Conservation (phyloP, 768 basidiomycete genomes). For the Pleurotus platypus region DNA sequence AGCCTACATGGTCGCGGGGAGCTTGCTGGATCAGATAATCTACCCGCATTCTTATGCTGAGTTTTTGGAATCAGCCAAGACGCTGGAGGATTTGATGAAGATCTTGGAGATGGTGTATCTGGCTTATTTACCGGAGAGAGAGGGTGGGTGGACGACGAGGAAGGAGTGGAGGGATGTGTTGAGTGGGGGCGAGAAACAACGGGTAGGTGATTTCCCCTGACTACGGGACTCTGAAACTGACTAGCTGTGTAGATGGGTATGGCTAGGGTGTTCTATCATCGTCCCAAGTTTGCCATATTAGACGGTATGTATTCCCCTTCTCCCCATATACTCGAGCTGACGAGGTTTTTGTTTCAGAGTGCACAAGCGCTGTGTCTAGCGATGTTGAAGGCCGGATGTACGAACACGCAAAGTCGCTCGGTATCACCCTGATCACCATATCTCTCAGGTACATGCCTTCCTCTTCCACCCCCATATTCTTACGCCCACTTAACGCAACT, state of each 20-base stretch:
- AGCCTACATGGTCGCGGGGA: constrained; percentile 88
- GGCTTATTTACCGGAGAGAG: constrained; percentile 79
- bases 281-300: constrained; percentile 77
- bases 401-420: constrained; percentile 83
- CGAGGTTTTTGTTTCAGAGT: constrained; percentile 52
- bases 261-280: constrained; percentile 90
- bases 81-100: constrained; percentile 63
- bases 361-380: constrained; percentile 92
- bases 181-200: constrained; percentile 95
- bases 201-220: constrained; percentile 39
- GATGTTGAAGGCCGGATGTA: constrained; percentile 98
- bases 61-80: constrained; percentile 56
- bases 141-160: constrained; percentile 84
- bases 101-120: constrained; percentile 83
- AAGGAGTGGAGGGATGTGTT: constrained; percentile 98
- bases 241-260: constrained; percentile 67
- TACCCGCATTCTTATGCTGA: constrained; percentile 86
- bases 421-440: constrained; percentile 91
- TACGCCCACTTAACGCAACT: neutral
- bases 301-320: constrained; percentile 51
- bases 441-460: constrained; percentile 62
- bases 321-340: neutral
- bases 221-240: constrained; percentile 8
- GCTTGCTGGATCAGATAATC: constrained; percentile 88
- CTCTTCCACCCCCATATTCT: neutral